Evolutionary conservation across 768 basidiomycete genomes (phyloP).

Genomic region (Mycena filopes): DNA sequence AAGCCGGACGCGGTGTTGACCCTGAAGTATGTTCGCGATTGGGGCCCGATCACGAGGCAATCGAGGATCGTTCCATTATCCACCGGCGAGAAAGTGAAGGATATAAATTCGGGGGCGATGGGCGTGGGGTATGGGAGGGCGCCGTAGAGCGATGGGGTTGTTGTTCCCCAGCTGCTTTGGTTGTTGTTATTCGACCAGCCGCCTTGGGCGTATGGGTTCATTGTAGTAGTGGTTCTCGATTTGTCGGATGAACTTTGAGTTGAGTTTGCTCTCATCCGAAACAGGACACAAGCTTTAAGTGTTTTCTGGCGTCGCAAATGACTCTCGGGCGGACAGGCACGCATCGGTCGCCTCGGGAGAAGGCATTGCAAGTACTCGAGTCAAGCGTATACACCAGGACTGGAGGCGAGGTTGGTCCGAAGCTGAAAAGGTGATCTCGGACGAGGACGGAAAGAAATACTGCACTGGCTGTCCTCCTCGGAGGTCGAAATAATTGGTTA

Average conservation of each 20-base stretch:
- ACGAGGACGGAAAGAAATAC: background rate
- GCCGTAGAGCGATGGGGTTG: conserved; percentile 8
- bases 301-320: background rate
- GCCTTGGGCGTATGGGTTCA: conserved; percentile 29
- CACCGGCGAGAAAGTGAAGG: conserved; percentile 48
- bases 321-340: background rate
- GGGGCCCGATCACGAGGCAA: conserved; percentile 49
- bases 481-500: too few relatives aligned
- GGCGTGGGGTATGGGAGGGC: conserved; percentile 10
- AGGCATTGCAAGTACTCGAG: background rate
- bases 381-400: background rate
- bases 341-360: conserved; percentile 15
- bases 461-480: background rate
- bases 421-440: conserved; percentile 19
- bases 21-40: conserved; percentile 49
- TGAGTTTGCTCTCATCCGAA: background rate
- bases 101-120: conserved; percentile 43
- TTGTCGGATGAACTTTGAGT: background rate
- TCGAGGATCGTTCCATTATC: conserved; percentile 51
- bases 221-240: background rate
- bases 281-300: background rate
- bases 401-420: conserved; percentile 10
- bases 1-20: conserved; percentile 47
- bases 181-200: conserved; percentile 26
- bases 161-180: conserved; percentile 11